These are phyloP conservation scores for rapeseed (Brassica napus) DNA, from an alignment of 345 rosid species.

Conservation along the genomic window Da-Ae NC_063437.1:12774501-12775000, in stretches of 20 bases:
- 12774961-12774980: background rate
- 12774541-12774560: slow-evolving; percentile 14
- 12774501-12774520: slow-evolving; percentile 14
- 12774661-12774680: background rate
- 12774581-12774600: slow-evolving; percentile 30
- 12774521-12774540: slow-evolving; percentile 32
- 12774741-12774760: background rate
- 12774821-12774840: background rate
- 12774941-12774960: background rate
- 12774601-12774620: slow-evolving; percentile 5
- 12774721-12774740: background rate
- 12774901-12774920: background rate
- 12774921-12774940: background rate
- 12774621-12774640: background rate
- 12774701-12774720: background rate
- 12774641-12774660: background rate
- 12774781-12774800: background rate
- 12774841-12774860: background rate
- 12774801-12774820: background rate
- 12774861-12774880: background rate
- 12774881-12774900: background rate
- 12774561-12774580: slow-evolving; percentile 23
- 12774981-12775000: background rate
- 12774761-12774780: background rate
- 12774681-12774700: background rate